Evolutionary conservation across 306 rosid genomes (phyloP).

Genomic region (Cyamopsis tetragonoloba): DNA sequence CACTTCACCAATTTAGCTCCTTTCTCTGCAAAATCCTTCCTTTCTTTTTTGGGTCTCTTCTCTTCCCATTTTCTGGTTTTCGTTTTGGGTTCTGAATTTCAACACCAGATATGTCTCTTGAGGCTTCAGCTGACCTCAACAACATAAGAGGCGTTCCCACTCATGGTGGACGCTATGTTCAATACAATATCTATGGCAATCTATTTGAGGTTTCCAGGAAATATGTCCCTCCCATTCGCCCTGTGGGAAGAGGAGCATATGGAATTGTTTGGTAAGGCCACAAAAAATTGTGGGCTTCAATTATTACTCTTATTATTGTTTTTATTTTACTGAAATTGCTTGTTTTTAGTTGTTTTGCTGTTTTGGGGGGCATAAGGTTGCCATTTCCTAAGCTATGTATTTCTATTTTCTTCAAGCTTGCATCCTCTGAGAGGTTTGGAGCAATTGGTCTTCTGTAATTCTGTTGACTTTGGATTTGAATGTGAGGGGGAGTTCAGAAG

Average conservation of each 20-base stretch:
- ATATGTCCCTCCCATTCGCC: constrained; percentile 88
- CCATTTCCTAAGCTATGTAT: not conserved
- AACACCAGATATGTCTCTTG: constrained; percentile 31
- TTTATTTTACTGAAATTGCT: not conserved
- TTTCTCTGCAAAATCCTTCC: not conserved
- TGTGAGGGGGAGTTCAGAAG: constrained; percentile 13
- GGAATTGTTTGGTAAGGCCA: constrained; percentile 93
- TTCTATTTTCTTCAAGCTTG: not conserved
- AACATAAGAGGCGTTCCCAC: constrained; percentile 53
- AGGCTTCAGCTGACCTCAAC: constrained; percentile 47
- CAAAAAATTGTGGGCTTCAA: not conserved
- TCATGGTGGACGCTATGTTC: constrained; percentile 72
- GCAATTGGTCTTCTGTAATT: constrained; percentile 20
- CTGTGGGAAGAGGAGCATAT: constrained; percentile 91
- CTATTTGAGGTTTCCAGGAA: constrained; percentile 77
- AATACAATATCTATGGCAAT: constrained; percentile 84
- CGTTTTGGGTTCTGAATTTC: constrained; percentile 23
- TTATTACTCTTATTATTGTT: not conserved
- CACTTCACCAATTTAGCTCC: constrained; percentile 20
- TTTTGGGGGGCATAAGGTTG: constrained; percentile 2
- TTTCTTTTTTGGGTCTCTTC: constrained; percentile 9
- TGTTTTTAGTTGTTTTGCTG: not conserved
- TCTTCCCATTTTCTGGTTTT: not conserved
- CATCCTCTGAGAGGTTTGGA: not conserved
- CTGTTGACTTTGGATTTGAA: constrained; percentile 16